A percentile compares a stretch with the other conserved stretches of the same genome.
Conservation (phyloP, 1,284 basidiomycete species). For the Irpex sp. region DNA sequence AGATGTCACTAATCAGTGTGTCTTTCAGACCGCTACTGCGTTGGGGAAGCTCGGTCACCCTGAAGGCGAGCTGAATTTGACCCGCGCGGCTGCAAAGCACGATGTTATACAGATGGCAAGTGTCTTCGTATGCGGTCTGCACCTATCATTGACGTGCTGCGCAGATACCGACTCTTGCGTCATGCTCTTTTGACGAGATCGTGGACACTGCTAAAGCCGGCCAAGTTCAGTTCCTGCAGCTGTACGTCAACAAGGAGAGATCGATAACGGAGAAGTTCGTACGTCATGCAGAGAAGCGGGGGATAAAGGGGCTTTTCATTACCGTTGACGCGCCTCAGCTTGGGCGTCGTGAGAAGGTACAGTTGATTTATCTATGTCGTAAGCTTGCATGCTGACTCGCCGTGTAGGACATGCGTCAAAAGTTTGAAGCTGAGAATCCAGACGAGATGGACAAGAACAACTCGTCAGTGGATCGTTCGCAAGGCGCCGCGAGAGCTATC, state of each 20-base stretch:
- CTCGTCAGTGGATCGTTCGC: conserved; percentile 32
- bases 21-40: conserved; percentile 64
- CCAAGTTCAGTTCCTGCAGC: conserved; percentile 71
- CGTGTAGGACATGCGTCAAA: conserved; percentile 87
- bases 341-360: conserved; percentile 71
- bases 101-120: conserved; percentile 85
- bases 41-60: conserved; percentile 92
- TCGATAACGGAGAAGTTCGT: conserved; percentile 81
- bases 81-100: conserved; percentile 78
- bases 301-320: conserved; percentile 87
- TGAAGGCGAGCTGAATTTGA: conserved; percentile 87
- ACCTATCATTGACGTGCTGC: not conserved
- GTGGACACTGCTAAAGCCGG: conserved; percentile 56
- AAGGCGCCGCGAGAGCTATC: conserved; percentile 29
- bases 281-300: conserved; percentile 78
- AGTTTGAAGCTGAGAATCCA: conserved; percentile 74
- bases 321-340: conserved; percentile 94
- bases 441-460: conserved; percentile 51
- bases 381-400: conserved; percentile 33
- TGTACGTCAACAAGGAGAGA: conserved; percentile 87
- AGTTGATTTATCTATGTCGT: not conserved
- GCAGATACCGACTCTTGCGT: conserved; percentile 76
- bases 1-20: not conserved
- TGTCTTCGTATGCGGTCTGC: not conserved
- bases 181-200: conserved; percentile 88